Conservation (phyloP, 805 yeast species). For the Groenewaldozyma salmanticensis region DNA sequence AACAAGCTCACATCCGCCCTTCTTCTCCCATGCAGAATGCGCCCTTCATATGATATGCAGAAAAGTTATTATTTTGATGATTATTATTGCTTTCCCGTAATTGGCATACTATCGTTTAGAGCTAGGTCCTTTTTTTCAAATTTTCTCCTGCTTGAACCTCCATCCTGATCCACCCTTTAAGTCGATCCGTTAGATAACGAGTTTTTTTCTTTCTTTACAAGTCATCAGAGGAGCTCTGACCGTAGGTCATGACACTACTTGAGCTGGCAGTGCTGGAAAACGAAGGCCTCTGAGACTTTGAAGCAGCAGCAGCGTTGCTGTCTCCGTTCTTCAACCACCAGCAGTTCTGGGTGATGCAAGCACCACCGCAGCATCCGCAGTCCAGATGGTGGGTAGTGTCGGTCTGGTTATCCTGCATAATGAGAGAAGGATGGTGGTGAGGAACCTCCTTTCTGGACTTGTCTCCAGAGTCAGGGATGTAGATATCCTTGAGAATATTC, state of each 20-base stretch:
- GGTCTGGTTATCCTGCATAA: conserved; percentile 47
- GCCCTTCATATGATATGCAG: no score
- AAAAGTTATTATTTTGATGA: no score
- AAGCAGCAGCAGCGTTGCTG: not conserved
- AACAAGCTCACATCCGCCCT: no score
- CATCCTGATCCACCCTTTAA: no score
- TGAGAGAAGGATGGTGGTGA: conserved; percentile 45
- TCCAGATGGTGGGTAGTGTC: conserved; percentile 36
- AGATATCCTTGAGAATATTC: conserved; percentile 33
- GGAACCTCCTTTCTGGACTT: conserved; percentile 29
- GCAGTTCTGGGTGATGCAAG: conserved; percentile 31
- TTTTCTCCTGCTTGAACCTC: no score
- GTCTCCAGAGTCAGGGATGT: conserved; percentile 35
- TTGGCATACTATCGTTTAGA: no score
- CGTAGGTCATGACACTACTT: conserved; percentile 4
- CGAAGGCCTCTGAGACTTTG: conserved; percentile 8
- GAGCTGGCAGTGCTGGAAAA: conserved; percentile 5
- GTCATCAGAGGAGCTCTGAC: not conserved
- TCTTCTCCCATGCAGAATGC: no score
- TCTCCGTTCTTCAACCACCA: conserved; percentile 27
- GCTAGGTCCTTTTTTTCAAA: no score
- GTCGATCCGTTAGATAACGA: no score
- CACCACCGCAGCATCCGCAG: conserved; percentile 35
- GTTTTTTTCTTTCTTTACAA: no score
- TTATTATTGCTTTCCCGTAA: not conserved